Evolutionary conservation across 169 alveolate species (phyloP).

Genomic region (Eimeria maxima): DNA sequence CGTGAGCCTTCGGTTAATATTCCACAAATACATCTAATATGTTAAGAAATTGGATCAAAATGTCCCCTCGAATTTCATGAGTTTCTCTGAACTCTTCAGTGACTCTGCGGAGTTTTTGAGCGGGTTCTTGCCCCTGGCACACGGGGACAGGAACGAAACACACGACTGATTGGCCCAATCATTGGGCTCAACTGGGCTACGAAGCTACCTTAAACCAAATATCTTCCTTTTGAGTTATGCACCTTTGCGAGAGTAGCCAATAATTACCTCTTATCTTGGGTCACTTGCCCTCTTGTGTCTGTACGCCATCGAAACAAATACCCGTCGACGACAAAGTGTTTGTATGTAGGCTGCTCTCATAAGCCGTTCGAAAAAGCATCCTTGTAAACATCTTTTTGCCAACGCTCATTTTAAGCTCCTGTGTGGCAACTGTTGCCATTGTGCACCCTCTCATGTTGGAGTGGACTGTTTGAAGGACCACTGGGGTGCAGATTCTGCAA

Average conservation of each 20-base stretch:
- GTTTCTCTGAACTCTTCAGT: background rate
- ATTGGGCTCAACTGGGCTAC: background rate
- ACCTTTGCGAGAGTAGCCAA: background rate
- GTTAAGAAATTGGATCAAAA: background rate
- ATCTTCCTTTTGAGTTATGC: background rate
- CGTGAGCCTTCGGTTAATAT: too few relatives aligned
- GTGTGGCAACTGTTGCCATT: background rate
- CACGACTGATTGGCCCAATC: background rate
- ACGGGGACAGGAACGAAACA: background rate
- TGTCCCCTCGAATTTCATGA: background rate
- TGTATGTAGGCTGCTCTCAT: background rate
- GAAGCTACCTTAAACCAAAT: background rate
- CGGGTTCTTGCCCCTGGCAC: background rate
- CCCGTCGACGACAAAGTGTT: background rate
- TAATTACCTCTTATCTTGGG: background rate
- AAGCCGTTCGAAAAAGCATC: background rate
- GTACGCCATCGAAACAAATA: background rate
- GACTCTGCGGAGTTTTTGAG: background rate
- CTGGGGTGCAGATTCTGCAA: background rate
- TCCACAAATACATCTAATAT: too few relatives aligned
- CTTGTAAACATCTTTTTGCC: background rate
- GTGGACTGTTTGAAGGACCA: background rate
- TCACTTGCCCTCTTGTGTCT: constrained; percentile 2
- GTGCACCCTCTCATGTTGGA: background rate
- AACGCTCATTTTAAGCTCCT: background rate